Evolutionary conservation across 1,284 basidiomycete species (phyloP), one percentile per base, ranked within the genome.

Genomic region (Grifola frondosa): DNA sequence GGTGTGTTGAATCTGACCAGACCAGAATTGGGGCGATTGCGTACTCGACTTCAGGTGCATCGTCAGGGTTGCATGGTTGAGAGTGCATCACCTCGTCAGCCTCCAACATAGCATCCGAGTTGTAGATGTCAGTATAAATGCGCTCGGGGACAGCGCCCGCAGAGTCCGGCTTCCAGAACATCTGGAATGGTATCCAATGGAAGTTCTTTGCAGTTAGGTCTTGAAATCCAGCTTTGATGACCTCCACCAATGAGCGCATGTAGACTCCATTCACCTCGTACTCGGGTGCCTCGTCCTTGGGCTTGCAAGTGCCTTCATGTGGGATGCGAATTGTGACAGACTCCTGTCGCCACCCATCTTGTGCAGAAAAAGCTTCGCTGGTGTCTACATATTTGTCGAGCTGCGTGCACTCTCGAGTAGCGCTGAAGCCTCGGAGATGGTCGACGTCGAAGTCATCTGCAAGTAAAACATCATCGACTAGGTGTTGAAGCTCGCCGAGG

Each of bases 271-370:
- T 20, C 1, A 66, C 52, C 6, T 38, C 31, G 36, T 59, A 59
- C 6, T 33, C 21, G 2, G 63, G 63, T 7, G 59, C 59, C 0
- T 52, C 46, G 1, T 19, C 51, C 33, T 65, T 61, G 42, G 39
- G 11, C 3, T 6, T 5, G 22, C 42, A 40, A 3, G 39, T 24
- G 3, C 42, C 30, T 8, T 53, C 46, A 15, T 45, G 39, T 4
- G 61, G 59, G 3, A 64, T 37, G 2, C 31, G 52, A 13, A 66
- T 45, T 16, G 54, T 48, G 37, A 53, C 1, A 38, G 30, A 22
- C 6, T n/a, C 19, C 15, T 58, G 42, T 1, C 25, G 41, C 64
- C 63, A 65, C 3, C 58, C 61, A 28, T 62, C 52, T 0, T 33
- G 30, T 8, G 13, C 15, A 3, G 36, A 35, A 30, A 50, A 48